These are phyloP conservation scores for Thraustotheca clavata DNA, from an alignment of 352 stramenopile species.

Conservation along the genomic window DNA sequence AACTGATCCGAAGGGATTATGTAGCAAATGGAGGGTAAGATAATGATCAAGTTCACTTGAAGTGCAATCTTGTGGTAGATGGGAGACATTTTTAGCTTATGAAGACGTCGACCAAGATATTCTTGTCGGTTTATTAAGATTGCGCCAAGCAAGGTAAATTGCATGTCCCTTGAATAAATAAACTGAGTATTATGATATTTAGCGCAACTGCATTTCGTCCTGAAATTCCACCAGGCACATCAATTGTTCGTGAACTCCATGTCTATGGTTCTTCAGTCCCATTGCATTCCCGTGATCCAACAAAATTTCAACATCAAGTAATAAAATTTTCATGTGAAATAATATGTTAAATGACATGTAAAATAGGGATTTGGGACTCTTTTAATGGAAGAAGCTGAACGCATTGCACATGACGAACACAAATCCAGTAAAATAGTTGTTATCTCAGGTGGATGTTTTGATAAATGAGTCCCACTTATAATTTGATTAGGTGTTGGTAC, in stretches of 20 bases:
- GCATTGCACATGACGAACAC: conserved; percentile 93
- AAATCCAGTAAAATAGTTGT: conserved; percentile 94
- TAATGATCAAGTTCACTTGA: not conserved
- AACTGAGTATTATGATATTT: not conserved
- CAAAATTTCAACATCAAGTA: conserved; percentile 93
- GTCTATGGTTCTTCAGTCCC: conserved; percentile 96
- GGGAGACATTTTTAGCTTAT: conserved; percentile 96
- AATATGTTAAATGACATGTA: too few species aligned
- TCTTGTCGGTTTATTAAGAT: conserved; percentile 90
- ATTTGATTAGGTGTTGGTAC: conserved; percentile 81
- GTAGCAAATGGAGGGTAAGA: conserved; percentile 83
- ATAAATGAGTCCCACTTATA: not conserved
- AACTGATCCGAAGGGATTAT: conserved; percentile 94
- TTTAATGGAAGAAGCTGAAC: conserved; percentile 96
- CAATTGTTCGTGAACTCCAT: conserved; percentile 88
- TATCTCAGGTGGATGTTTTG: conserved; percentile 58
- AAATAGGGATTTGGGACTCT: conserved; percentile 89
- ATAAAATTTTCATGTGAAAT: not conserved
- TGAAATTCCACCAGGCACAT: conserved; percentile 59
- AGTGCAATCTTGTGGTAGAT: conserved; percentile 26
- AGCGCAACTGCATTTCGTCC: conserved; percentile 71
- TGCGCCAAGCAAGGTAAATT: conserved; percentile 79
- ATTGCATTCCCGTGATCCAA: conserved; percentile 89
- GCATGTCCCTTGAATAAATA: conserved; percentile 31
- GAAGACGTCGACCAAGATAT: conserved; percentile 96